Evolutionary conservation across 1,284 basidiomycete genomes (phyloP).

Genomic region (Naganishia sp.): DNA sequence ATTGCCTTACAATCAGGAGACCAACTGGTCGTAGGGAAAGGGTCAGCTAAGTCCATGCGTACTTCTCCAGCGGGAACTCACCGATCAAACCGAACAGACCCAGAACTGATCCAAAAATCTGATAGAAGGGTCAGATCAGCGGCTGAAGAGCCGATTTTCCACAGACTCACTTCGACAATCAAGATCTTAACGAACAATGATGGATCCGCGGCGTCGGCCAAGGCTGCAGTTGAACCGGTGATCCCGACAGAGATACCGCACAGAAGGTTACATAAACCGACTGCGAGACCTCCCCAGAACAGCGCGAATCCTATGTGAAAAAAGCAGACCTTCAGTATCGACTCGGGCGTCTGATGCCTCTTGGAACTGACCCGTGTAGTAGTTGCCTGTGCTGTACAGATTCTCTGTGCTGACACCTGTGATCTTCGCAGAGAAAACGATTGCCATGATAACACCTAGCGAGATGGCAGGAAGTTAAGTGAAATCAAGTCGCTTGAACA

Average conservation of each 20-base stretch:
- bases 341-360: too few relatives aligned
- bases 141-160: background rate
- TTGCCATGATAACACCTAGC: conserved; percentile 79
- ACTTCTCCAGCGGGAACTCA: conserved; percentile 54
- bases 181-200: conserved; percentile 91
- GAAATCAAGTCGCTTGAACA: conserved; percentile 36
- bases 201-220: conserved; percentile 90
- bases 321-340: background rate
- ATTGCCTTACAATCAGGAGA: conserved; percentile 50
- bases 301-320: conserved; percentile 71
- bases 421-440: conserved; percentile 85
- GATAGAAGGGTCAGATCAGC: background rate
- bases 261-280: conserved; percentile 83
- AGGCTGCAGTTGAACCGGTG: conserved; percentile 85
- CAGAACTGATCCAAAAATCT: conserved; percentile 90
- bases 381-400: conserved; percentile 78
- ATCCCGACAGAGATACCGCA: conserved; percentile 89
- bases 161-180: conserved; percentile 67
- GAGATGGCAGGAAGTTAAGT: conserved; percentile 9
- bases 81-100: conserved; percentile 89
- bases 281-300: conserved; percentile 92
- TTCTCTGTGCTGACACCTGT: conserved; percentile 61
- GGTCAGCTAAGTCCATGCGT: background rate
- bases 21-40: conserved; percentile 46
- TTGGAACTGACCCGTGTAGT: conserved; percentile 75